These are phyloP conservation scores for Beta vulgaris DNA, from an alignment of 148 eudicot genomes.

Conservation along the genomic window DNA sequence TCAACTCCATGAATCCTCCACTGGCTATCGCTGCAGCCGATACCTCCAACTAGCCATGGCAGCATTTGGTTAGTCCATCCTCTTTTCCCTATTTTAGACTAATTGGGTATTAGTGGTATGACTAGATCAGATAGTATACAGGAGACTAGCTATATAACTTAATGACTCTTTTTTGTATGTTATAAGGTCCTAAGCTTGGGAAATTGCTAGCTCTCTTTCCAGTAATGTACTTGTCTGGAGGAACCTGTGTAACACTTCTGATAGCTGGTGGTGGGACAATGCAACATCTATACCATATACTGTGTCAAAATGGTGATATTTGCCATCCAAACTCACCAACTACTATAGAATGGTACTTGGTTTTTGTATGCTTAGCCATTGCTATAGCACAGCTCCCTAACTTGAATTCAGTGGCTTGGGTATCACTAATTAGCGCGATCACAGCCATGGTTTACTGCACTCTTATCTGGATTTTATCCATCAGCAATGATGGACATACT, in stretches of 20 bases:
- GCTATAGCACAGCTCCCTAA: conserved; percentile 48
- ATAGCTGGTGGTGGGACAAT: conserved; percentile 48
- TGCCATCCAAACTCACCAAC: conserved; percentile 27
- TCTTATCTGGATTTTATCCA: conserved; percentile 38
- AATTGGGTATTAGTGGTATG: too few relatives aligned
- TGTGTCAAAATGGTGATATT: conserved; percentile 28
- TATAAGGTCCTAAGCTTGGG: conserved; percentile 54
- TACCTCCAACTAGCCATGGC: conserved; percentile 48
- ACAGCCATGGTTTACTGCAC: conserved; percentile 41
- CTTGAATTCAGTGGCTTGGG: conserved; percentile 50
- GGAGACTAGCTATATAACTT: too few relatives aligned
- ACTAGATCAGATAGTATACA: too few relatives aligned
- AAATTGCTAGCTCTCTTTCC: conserved; percentile 54
- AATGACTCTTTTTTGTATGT: background rate
- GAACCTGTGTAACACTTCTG: conserved; percentile 45
- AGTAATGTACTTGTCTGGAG: conserved; percentile 65
- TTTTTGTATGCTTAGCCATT: conserved; percentile 46
- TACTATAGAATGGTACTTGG: conserved; percentile 48
- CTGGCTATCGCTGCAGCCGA: conserved; percentile 55
- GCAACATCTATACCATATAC: conserved; percentile 33
- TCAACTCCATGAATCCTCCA: conserved; percentile 39
- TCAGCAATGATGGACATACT: conserved; percentile 22
- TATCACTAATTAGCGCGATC: conserved; percentile 46
- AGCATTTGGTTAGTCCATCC: conserved; percentile 55
- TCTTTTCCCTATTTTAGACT: background rate